A percentile compares a stretch with the other conserved stretches of the same genome.
These are phyloP conservation scores for Metschnikowia hibisci DNA, from an alignment of 805 yeast species.

Conservation along the genomic window DNA sequence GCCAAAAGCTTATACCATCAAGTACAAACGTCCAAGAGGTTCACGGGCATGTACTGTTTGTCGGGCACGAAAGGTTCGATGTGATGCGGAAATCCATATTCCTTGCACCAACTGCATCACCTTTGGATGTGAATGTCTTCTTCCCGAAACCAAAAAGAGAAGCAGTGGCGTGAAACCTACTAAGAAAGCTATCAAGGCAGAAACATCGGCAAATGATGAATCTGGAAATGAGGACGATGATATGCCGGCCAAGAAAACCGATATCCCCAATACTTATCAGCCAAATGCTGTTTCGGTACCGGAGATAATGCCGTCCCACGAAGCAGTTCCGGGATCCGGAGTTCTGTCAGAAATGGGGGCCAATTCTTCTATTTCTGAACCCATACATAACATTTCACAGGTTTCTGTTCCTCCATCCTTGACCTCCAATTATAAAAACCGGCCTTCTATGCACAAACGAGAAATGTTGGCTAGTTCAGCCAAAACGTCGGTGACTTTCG, in stretches of 20 bases:
- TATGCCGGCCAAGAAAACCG: background rate
- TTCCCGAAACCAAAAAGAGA: constrained; percentile 57
- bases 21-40: constrained; percentile 55
- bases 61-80: constrained; percentile 73
- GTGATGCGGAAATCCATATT: constrained; percentile 59
- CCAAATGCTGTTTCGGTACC: background rate
- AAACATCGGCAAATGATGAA: background rate
- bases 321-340: background rate
- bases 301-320: background rate
- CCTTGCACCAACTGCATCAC: constrained; percentile 64
- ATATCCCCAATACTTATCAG: background rate
- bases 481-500: constrained; percentile 40
- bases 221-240: background rate
- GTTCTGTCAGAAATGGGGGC: constrained; percentile 10
- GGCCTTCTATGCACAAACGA: constrained; percentile 37
- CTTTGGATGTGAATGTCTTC: constrained; percentile 65
- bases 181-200: constrained; percentile 6
- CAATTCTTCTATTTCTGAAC: constrained; percentile 20
- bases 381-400: constrained; percentile 40
- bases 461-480: constrained; percentile 23
- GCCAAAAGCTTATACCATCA: constrained; percentile 44
- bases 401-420: constrained; percentile 42
- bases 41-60: constrained; percentile 76
- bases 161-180: constrained; percentile 17
- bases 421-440: constrained; percentile 36